Base-by-base conservation (phyloP, 2,329 filamentous ascomycete species). In the Epichloe sylvatica region DNA sequence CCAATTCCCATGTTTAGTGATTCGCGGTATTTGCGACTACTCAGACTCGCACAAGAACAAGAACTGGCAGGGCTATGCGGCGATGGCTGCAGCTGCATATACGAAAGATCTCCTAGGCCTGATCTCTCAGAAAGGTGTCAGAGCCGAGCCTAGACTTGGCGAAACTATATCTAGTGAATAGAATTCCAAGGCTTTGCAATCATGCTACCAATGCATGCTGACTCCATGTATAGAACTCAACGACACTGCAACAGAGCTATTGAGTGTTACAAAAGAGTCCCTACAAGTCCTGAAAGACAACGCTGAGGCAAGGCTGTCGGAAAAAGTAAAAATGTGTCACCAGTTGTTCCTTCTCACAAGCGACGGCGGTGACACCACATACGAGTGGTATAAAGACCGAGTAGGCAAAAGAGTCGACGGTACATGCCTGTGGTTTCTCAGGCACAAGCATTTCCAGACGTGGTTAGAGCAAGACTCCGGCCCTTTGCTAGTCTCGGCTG, bases 1-100 rank as follows among this genome's bases (percentile, higher is more conserved):
- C 19, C 42, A 57, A 21, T 57, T 61, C 38, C 60, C 59, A 0
- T 66, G 62, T 30, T 49, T 66, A 1, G 60, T 64, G 6, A 60
- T 67, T 39, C 56, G 62, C 5, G 64, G 64, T 0, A 64, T 68
- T 42, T 66, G 59, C 47, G 62, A 68, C 54, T 68, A 67, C 35
- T 56, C 63, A 0, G 64, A 67, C 43, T 57, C 59, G 1, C 62
- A 64, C 40, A 65, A 64, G 42, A 61, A 62, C 34, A 56, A 62
- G 7, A 33, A 47, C 1, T 66, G 60, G 62, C 62, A 63, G 42
- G 51, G 55, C 4, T 65, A 60, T 54, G 57, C 62, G 6, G 56
- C 63, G 3, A 59, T 61, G 42, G 51, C 54, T 17, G 61, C 62
- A 9, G 63, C 62, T 6, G 61, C 56, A 19, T 65, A 60, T 48